phyloP scores from a whole-genome alignment of 108 stramenopile genomes.

The Nitzschia sp. region DNA sequence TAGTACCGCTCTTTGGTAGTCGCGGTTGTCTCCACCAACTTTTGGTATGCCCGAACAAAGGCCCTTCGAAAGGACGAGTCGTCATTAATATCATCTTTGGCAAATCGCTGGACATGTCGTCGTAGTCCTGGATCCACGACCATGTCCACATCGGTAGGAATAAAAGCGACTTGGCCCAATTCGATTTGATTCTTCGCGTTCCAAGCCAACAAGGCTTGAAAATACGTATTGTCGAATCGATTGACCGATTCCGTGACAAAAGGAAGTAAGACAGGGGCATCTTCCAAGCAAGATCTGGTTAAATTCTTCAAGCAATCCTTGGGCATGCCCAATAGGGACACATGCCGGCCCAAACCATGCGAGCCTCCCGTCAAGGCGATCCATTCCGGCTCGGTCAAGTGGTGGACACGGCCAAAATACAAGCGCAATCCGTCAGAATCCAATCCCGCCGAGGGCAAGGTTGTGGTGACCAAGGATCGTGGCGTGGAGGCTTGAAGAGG shows the following conservation, averaged over 20 bases:
- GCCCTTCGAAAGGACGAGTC: slow-evolving; percentile 38
- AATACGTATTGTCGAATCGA: slow-evolving; percentile 48
- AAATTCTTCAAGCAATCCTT: slow-evolving; percentile 51
- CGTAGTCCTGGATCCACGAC: slow-evolving; percentile 56
- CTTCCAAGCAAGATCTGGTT: slow-evolving; percentile 55
- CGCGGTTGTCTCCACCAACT: slow-evolving; percentile 47
- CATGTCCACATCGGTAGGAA: slow-evolving; percentile 68
- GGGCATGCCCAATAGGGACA: slow-evolving; percentile 56
- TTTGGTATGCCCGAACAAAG: slow-evolving; percentile 46
- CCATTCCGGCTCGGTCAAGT: slow-evolving; percentile 52
- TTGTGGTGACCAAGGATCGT: slow-evolving; percentile 45
- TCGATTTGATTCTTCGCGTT: slow-evolving; percentile 39
- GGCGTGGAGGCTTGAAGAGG: slow-evolving; percentile 6
- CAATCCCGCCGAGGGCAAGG: slow-evolving; percentile 53
- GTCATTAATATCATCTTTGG: slow-evolving; percentile 30
- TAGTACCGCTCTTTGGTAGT: slow-evolving; percentile 8
- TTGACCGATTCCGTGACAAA: slow-evolving; percentile 51
- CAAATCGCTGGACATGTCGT: slow-evolving; percentile 44
- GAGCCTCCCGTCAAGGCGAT: slow-evolving; percentile 49
- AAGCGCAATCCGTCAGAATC: slow-evolving; percentile 59
- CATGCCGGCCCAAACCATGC: slow-evolving; percentile 67
- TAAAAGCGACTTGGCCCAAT: slow-evolving; percentile 56
- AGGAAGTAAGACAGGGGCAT: slow-evolving; percentile 59
- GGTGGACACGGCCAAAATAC: slow-evolving; percentile 50
- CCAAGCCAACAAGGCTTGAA: slow-evolving; percentile 50